Base-by-base conservation (phyloP, 345 rosid genomes). In the Euphorbia peplus region DNA sequence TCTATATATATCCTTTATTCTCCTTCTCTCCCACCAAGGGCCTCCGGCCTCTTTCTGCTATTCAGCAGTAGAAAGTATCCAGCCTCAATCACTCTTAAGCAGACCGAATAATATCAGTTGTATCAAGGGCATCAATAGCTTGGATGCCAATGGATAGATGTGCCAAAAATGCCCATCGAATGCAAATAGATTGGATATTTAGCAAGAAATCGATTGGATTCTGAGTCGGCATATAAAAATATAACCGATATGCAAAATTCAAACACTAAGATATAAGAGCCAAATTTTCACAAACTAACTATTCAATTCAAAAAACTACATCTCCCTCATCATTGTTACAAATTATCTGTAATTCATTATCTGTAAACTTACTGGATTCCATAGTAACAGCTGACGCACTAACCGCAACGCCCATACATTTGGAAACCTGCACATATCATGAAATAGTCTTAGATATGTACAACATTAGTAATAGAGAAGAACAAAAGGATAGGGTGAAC, bases 391-490 rank as follows among this genome's bases (percentile, higher is more conserved):
- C 65, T 83, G 81, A 70, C 97, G 88, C 72, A 90, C 98, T 70
- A 93, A 81, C 76, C 97, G 83, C 80, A 93, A 71, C 37, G 95
- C 98, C 90, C 85, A 85, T 53, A 90, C 74, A 80, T 86, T 82
- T 29, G 93, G 90, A 79, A 93, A 93, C 76, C 97, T 93, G 81
- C 73, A 76, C 37, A 67, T 32, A 55, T 35, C 69, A 63, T 47
- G 39, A 37, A 21, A 74, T 26, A 52, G 37, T n/a, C 59, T 44
- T 10, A 50, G 70, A 65, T 21, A n/a, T n/a, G 28, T 29, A 28
- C 53, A 42, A 30, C n/a, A 46, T 46, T n/a, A 52, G 18, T 21
- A 63, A 24, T 8, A 60, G 73, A 67, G 28, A 50, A 60, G 19
- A 53, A 2, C 16, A 46, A 37, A 30, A 5, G 14, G 30, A 67